These are phyloP conservation scores for Cercophora samala DNA, from an alignment of 495 filamentous ascomycete genomes.

Conservation along the genomic window DNA sequence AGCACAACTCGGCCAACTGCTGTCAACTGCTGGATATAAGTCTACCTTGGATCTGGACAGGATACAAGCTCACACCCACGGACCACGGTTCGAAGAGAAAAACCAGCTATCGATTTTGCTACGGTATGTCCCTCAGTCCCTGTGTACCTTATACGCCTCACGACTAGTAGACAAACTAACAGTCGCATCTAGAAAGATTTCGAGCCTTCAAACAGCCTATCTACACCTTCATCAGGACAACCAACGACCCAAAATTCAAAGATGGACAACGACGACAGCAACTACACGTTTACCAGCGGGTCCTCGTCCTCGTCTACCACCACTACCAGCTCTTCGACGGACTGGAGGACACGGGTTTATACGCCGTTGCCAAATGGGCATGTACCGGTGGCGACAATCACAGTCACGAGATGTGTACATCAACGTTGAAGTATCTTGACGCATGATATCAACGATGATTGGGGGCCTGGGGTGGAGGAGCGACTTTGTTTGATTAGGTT, in stretches of 20 bases:
- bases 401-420: not conserved
- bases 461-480: too few species aligned
- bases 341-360: constrained; percentile 17
- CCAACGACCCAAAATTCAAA: too few species aligned
- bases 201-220: not conserved
- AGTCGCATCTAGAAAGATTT: not conserved
- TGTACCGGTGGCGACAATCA: not conserved
- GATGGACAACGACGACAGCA: constrained; percentile 16
- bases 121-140: too few species aligned
- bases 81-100: not conserved
- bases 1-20: not conserved
- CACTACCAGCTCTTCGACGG: not conserved
- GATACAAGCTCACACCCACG: not conserved
- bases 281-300: constrained; percentile 4
- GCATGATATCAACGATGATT: too few species aligned
- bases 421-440: not conserved
- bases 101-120: not conserved
- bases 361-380: not conserved
- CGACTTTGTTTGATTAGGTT: too few species aligned
- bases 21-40: not conserved
- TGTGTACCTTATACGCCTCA: too few species aligned
- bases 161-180: not conserved
- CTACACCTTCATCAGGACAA: constrained; percentile 1
- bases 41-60: not conserved
- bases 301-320: not conserved